These are phyloP conservation scores for Blastomyces gilchristii DNA, from an alignment of 2,329 filamentous ascomycete species.

Conservation along the genomic window DNA sequence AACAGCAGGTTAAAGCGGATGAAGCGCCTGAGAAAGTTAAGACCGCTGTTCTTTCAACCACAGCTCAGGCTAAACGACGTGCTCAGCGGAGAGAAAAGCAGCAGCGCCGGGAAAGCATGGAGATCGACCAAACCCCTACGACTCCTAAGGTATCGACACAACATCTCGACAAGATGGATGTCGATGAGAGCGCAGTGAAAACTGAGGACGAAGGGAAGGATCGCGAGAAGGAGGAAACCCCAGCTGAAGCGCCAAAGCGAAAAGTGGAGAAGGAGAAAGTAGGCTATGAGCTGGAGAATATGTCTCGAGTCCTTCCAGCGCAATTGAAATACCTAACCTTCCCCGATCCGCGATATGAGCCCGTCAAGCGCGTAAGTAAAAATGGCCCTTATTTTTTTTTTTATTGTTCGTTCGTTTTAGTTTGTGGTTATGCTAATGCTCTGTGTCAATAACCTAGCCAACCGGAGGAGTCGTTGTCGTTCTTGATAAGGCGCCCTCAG, in stretches of 20 bases:
- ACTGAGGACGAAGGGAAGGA: constrained; percentile 51
- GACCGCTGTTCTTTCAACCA: constrained; percentile 91
- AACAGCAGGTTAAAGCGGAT: constrained; percentile 89
- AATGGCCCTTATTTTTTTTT: constrained; percentile 2
- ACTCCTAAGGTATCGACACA: constrained; percentile 56
- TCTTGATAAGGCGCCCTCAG: constrained; percentile 67
- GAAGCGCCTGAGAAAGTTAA: constrained; percentile 90
- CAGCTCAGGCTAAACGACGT: constrained; percentile 88
- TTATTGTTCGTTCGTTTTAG: not conserved
- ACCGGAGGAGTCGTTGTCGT: constrained; percentile 92
- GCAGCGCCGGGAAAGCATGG: constrained; percentile 86
- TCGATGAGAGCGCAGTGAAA: constrained; percentile 45
- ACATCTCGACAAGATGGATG: constrained; percentile 77
- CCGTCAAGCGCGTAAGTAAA: constrained; percentile 69
- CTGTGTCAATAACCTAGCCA: constrained; percentile 45
- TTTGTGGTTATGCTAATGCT: not conserved
- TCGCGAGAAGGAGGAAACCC: constrained; percentile 52
- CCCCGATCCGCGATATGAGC: constrained; percentile 79
- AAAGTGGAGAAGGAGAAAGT: constrained; percentile 93
- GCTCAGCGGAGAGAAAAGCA: constrained; percentile 91
- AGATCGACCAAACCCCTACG: constrained; percentile 69
- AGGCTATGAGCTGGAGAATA: constrained; percentile 91
- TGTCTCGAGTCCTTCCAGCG: constrained; percentile 83
- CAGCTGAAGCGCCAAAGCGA: constrained; percentile 61
- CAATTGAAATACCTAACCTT: constrained; percentile 97